Percentiles rank a stretch among this genome's conserved stretches.
Conservation (phyloP, 2,329 filamentous ascomycete species). For the Chrysosporium keratinophilum region DNA sequence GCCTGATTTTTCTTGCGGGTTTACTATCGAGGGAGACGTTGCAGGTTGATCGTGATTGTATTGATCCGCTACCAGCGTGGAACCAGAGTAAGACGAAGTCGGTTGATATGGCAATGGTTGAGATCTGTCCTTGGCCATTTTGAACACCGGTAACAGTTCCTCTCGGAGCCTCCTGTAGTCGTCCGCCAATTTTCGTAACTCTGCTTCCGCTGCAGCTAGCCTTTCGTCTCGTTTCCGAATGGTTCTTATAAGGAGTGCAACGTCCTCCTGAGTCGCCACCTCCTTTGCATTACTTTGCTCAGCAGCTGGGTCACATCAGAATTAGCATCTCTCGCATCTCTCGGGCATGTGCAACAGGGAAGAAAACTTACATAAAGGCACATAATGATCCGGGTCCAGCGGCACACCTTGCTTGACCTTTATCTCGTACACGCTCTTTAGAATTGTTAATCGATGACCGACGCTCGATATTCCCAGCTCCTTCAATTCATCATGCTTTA, state of each 20-base stretch:
- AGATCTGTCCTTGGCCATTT: conserved; percentile 81
- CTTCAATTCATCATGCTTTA: conserved; percentile 87
- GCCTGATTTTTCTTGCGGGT: conserved; percentile 34
- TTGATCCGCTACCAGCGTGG: conserved; percentile 23
- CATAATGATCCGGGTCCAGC: conserved; percentile 84
- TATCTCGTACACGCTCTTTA: conserved; percentile 92
- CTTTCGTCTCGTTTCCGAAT: conserved; percentile 83
- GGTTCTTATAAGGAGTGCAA: conserved; percentile 80
- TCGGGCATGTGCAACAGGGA: background rate
- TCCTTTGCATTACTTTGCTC: conserved; percentile 79
- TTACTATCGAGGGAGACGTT: conserved; percentile 25
- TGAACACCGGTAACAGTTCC: conserved; percentile 81
- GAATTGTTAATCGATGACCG: conserved; percentile 83
- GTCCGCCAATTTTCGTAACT: conserved; percentile 72
- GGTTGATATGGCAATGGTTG: conserved; percentile 63
- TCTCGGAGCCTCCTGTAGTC: conserved; percentile 83
- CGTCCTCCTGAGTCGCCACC: conserved; percentile 83
- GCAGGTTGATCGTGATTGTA: conserved; percentile 34
- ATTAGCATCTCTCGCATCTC: background rate
- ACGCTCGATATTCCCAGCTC: conserved; percentile 90
- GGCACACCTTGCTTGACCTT: conserved; percentile 90
- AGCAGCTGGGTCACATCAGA: conserved; percentile 52
- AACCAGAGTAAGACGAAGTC: conserved; percentile 16
- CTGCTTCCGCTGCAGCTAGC: conserved; percentile 70
- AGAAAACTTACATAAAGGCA: conserved; percentile 68